Conservation (phyloP, 805 yeast genomes). For the Saccharomycopsis olivae region DNA sequence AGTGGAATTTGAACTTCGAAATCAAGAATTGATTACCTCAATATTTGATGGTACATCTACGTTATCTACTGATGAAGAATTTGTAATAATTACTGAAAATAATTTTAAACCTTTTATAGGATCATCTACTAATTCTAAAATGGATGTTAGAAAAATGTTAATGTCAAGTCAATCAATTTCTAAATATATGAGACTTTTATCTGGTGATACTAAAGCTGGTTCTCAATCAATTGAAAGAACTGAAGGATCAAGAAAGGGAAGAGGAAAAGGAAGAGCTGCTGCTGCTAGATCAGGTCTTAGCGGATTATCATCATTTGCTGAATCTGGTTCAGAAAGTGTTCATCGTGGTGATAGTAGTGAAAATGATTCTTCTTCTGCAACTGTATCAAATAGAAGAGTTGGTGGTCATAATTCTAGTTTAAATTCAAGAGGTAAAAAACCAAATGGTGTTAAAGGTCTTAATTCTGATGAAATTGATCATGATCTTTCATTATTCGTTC, state of each 20-base stretch:
- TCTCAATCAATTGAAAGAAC: conserved; percentile 9
- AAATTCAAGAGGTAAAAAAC: conserved; percentile 4
- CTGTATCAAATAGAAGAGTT: background rate
- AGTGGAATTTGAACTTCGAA: conserved; percentile 7
- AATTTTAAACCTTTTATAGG: conserved; percentile 21
- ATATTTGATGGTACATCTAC: conserved; percentile 26
- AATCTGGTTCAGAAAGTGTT: background rate
- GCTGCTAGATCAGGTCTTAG: background rate
- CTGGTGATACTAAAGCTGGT: background rate
- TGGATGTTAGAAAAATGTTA: conserved; percentile 4
- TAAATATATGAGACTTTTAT: background rate
- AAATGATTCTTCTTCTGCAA: background rate
- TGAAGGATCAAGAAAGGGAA: background rate
- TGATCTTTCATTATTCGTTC: conserved; percentile 7
- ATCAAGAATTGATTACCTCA: conserved; percentile 9
- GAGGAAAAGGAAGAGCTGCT: background rate
- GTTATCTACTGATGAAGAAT: conserved; percentile 25
- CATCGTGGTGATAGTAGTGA: too few relatives aligned
- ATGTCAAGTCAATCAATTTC: conserved; percentile 3
- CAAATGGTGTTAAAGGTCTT: conserved; percentile 12
- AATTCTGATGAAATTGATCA: conserved; percentile 11
- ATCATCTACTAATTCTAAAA: conserved; percentile 13
- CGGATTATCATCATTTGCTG: background rate
- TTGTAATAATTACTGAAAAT: conserved; percentile 23
- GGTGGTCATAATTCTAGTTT: background rate